phyloP scores from a whole-genome alignment of 208 protist genomes.

The Leishmania arabica region DNA sequence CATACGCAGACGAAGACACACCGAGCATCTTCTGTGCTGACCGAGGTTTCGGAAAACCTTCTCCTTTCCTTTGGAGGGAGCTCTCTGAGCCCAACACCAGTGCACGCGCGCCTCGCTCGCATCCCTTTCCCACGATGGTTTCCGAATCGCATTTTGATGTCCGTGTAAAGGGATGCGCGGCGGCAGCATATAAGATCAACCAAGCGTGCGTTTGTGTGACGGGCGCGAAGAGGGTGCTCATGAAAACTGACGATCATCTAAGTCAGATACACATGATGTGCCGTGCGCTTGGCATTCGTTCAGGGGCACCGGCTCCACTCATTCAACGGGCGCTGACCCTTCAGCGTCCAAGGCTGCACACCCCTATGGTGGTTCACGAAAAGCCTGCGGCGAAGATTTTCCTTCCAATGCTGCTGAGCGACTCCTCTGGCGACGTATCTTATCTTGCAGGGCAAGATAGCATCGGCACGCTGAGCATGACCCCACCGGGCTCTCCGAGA shows the following conservation, averaged over 20 bases:
- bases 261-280: constrained; percentile 24
- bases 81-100: background rate
- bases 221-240: constrained; percentile 21
- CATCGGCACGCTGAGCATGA: background rate
- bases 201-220: constrained; percentile 15
- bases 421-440: background rate
- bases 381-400: background rate
- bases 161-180: constrained; percentile 16
- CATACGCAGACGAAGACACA: background rate
- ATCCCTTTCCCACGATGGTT: constrained; percentile 6
- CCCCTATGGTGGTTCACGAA: background rate
- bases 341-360: background rate
- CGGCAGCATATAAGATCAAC: constrained; percentile 12
- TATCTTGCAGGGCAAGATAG: background rate
- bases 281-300: constrained; percentile 7
- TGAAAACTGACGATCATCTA: constrained; percentile 30
- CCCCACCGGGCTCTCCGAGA: background rate
- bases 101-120: background rate
- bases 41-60: background rate
- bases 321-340: background rate
- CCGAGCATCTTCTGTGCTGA: background rate
- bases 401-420: background rate
- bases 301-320: background rate
- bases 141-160: constrained; percentile 17
- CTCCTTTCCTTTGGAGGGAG: background rate